Percentiles rank a stretch among this genome's conserved stretches.
Conservation (phyloP, 768 basidiomycete species). For the Lactarius indigo region DNA sequence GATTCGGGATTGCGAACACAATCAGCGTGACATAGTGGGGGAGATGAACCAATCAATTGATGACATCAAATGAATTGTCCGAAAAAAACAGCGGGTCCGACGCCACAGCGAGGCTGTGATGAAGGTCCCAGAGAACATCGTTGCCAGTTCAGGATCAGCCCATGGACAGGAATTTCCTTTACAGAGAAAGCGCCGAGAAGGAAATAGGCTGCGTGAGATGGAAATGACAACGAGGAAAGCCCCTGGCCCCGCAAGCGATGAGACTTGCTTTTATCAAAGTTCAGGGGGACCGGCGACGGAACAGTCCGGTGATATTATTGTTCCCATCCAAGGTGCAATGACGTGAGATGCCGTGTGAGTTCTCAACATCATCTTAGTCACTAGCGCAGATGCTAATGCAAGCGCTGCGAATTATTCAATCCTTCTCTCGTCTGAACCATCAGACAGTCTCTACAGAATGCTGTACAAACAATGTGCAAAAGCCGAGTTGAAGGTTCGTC, state of each 20-base stretch:
- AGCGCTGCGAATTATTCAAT: not conserved
- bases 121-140: not conserved
- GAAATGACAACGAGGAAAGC: not conserved
- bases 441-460: not conserved
- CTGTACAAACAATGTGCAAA: not conserved
- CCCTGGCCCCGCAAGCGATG: not conserved
- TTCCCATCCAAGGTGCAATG: not conserved
- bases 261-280: not conserved
- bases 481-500: not conserved
- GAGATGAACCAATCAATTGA: constrained; percentile 10
- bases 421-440: not conserved
- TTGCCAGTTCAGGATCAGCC: not conserved
- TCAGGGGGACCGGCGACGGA: not conserved
- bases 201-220: not conserved
- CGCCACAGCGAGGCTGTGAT: not conserved
- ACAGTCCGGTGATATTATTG: not conserved
- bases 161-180: not conserved
- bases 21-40: not conserved
- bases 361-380: not conserved
- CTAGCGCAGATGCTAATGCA: not conserved
- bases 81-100: constrained; percentile 5
- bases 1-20: not conserved
- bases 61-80: constrained; percentile 12
- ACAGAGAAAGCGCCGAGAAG: not conserved
- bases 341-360: not conserved